These are phyloP conservation scores for Zygosaccharomyces pseudobailii DNA, from an alignment of 1,139 yeast species.

Conservation along the genomic window DNA sequence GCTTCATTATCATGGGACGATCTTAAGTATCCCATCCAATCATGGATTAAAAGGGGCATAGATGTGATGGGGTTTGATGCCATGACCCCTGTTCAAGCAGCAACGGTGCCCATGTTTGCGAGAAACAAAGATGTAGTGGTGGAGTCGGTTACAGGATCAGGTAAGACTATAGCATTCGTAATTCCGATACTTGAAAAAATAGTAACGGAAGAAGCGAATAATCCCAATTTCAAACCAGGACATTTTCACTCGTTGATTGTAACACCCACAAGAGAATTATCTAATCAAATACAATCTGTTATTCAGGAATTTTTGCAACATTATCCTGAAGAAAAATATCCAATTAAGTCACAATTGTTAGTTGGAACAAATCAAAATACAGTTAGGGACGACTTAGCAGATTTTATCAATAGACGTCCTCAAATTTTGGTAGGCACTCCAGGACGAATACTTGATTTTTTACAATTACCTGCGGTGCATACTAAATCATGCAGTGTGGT, in stretches of 20 bases:
- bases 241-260: conserved; percentile 68
- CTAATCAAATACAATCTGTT: conserved; percentile 73
- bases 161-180: conserved; percentile 84
- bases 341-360: conserved; percentile 61
- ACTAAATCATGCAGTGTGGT: conserved; percentile 63
- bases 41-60: conserved; percentile 55
- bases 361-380: conserved; percentile 65
- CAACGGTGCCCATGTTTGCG: conserved; percentile 81
- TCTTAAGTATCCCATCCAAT: conserved; percentile 34
- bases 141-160: conserved; percentile 96
- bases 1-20: conserved; percentile 38
- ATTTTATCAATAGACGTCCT: conserved; percentile 51
- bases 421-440: conserved; percentile 89
- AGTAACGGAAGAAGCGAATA: conserved; percentile 33
- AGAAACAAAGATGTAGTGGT: conserved; percentile 95
- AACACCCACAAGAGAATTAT: conserved; percentile 91
- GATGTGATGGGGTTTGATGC: conserved; percentile 65
- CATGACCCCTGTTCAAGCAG: conserved; percentile 98
- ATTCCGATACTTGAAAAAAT: conserved; percentile 75
- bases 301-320: conserved; percentile 54
- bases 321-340: conserved; percentile 45
- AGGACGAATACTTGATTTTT: conserved; percentile 77
- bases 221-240: conserved; percentile 45
- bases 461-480: conserved; percentile 46
- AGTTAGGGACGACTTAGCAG: conserved; percentile 69